These are phyloP conservation scores for Arxiozyma slooffiae DNA, from an alignment of 1,139 yeast species.

Conservation along the genomic window DNA sequence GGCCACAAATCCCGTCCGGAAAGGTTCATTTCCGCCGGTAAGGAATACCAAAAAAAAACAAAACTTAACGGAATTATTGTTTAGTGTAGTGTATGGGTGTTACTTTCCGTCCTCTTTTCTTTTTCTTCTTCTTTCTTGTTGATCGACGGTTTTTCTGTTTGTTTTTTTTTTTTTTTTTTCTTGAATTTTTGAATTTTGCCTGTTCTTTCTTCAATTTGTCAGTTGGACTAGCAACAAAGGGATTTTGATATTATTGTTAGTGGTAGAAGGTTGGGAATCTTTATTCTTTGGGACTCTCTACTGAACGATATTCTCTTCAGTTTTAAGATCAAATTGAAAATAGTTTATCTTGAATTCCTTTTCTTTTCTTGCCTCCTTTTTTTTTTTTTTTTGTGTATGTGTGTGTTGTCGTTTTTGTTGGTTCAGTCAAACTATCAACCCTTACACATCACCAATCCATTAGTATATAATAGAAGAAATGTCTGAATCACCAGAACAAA, in stretches of 20 bases:
- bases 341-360: not conserved
- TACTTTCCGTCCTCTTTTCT: not conserved
- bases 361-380: not conserved
- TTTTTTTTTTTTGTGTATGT: no score
- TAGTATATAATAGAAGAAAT: slow-evolving; percentile 8
- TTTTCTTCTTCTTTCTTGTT: not conserved
- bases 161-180: not conserved
- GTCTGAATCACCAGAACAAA: slow-evolving; percentile 29
- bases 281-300: not conserved
- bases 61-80: not conserved
- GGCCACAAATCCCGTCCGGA: no score
- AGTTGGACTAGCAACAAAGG: no score
- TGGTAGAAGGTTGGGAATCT: no score
- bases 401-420: no score
- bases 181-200: not conserved
- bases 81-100: not conserved
- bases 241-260: no score
- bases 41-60: no score
- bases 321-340: not conserved
- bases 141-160: no score
- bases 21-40: no score
- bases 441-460: not conserved
- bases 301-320: not conserved
- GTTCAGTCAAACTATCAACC: not conserved
- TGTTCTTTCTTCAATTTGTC: no score